A percentile compares a stretch with the other conserved stretches of the same genome.
Evolutionary conservation across 345 rosid genomes (phyloP).

Genomic region (Mallotus nudiflorus): DNA sequence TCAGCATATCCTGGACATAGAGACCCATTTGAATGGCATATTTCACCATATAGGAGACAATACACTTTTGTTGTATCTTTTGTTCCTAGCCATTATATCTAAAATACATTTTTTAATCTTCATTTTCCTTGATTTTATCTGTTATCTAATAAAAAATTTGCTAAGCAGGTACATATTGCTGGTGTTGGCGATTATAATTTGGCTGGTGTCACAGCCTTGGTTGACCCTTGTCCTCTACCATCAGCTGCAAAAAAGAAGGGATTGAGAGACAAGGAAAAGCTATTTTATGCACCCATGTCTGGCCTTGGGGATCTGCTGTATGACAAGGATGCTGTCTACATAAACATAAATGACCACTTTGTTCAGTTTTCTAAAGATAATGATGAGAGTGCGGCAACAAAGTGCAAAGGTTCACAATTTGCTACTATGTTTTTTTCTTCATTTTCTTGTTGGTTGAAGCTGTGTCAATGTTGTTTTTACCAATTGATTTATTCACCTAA

Average conservation of each 20-base stretch:
- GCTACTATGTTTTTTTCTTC: not conserved
- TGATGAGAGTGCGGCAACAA: constrained; percentile 46
- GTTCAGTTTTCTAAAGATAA: constrained; percentile 85
- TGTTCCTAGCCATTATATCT: not conserved
- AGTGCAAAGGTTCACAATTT: constrained; percentile 58
- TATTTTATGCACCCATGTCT: constrained; percentile 97
- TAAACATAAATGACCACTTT: constrained; percentile 82
- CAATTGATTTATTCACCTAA: not conserved
- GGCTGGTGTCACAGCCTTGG: constrained; percentile 72
- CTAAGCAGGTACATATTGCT: constrained; percentile 87
- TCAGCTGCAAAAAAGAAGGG: constrained; percentile 88
- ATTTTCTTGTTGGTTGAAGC: constrained; percentile 5
- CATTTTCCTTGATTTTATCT: not conserved
- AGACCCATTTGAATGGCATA: not conserved
- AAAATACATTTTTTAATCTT: not conserved
- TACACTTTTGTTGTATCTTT: too few species aligned
- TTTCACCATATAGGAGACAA: not conserved
- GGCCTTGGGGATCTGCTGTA: constrained; percentile 93
- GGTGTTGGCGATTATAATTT: constrained; percentile 93
- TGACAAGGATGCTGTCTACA: constrained; percentile 98
- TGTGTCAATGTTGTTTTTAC: not conserved
- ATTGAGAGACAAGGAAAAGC: constrained; percentile 83
- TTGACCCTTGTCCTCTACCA: constrained; percentile 97
- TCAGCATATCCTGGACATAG: not conserved
- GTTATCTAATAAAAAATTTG: constrained; percentile 13